Conservation (phyloP, 345 rosid genomes). For the Eucalyptus curtisii region DNA sequence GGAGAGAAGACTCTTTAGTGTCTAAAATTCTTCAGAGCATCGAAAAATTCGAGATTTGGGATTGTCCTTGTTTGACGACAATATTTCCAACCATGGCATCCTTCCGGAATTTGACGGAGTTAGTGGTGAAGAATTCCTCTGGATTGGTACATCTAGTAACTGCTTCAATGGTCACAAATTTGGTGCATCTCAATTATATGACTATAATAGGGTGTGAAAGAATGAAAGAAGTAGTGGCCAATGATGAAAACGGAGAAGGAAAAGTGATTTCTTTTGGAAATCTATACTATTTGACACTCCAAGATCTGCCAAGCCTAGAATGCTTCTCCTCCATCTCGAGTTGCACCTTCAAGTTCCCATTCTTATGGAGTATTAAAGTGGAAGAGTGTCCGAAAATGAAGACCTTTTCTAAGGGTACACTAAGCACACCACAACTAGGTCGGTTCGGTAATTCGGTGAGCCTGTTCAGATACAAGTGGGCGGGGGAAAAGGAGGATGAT, state of each 20-base stretch:
- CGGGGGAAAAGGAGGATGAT: fast-evolving
- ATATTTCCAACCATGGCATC: fast-evolving
- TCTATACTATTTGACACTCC: fast-evolving
- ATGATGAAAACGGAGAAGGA: background rate
- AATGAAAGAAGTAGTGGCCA: background rate
- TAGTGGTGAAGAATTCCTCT: background rate
- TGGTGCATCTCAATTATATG: fast-evolving
- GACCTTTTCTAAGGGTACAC: background rate
- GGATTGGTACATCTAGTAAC: background rate
- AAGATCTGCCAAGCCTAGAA: background rate
- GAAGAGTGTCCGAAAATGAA: background rate
- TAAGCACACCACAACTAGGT: fast-evolving
- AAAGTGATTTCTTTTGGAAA: background rate
- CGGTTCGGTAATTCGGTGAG: fast-evolving
- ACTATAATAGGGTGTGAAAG: background rate
- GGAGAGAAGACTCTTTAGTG: background rate
- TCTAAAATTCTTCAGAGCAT: background rate
- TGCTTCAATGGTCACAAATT: fast-evolving
- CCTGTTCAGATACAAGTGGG: background rate
- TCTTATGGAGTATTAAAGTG: fast-evolving
- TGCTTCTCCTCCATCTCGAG: background rate
- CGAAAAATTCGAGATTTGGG: fast-evolving
- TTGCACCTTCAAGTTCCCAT: background rate
- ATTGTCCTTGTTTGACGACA: fast-evolving
- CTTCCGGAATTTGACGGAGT: fast-evolving